Conservation (phyloP, 306 rosid genomes). For the Quercus variabilis region DNA sequence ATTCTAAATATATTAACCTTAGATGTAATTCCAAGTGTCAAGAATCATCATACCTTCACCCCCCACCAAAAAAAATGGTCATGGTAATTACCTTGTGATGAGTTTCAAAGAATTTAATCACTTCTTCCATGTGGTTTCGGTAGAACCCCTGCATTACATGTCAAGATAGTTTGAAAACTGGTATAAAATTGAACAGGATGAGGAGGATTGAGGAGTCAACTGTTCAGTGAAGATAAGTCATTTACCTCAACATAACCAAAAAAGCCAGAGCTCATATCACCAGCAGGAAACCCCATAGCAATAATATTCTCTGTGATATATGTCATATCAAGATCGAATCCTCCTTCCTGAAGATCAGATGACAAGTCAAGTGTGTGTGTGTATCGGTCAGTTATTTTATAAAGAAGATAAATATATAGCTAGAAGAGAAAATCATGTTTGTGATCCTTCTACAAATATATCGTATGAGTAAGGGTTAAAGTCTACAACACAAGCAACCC, state of each 20-base stretch:
- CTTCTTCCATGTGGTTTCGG: conserved; percentile 99
- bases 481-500: conserved; percentile 15
- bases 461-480: background rate
- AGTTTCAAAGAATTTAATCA: conserved; percentile 93
- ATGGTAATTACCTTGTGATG: conserved; percentile 72
- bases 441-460: background rate
- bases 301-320: conserved; percentile 95
- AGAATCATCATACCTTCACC: background rate
- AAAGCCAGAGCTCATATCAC: conserved; percentile 98
- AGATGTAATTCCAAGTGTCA: background rate
- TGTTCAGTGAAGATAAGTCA: conserved; percentile 4
- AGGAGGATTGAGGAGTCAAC: conserved; percentile 13
- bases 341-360: conserved; percentile 69
- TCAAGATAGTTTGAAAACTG: conserved; percentile 12
- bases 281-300: conserved; percentile 99
- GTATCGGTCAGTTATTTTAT: background rate
- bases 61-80: too few species aligned
- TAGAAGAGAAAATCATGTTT: background rate
- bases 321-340: conserved; percentile 97
- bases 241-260: conserved; percentile 97
- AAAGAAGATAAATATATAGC: background rate
- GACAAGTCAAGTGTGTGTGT: background rate
- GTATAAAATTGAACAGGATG: background rate
- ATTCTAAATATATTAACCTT: background rate
- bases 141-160: conserved; percentile 79